Evolutionary conservation across 805 yeast species (phyloP).

Genomic region (Suhomyces tanzawaensis): DNA sequence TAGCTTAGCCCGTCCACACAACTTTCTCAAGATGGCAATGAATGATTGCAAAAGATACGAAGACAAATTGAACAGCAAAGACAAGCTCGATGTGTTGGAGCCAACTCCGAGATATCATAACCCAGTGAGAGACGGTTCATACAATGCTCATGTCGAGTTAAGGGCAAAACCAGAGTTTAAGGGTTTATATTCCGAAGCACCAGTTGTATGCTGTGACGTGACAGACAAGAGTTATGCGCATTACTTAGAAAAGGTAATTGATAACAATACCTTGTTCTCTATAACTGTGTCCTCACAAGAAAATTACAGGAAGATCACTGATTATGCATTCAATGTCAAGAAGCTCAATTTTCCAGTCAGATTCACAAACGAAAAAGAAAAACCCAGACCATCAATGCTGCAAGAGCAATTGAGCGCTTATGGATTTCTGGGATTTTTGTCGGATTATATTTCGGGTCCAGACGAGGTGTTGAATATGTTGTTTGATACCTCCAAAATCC

Average conservation of each 20-base stretch:
- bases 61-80: constrained; percentile 40
- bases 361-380: constrained; percentile 29
- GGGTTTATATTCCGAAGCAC: constrained; percentile 64
- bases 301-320: constrained; percentile 48
- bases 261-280: constrained; percentile 52
- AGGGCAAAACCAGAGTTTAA: constrained; percentile 39
- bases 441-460: constrained; percentile 76
- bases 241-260: constrained; percentile 57
- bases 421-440: constrained; percentile 81
- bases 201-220: constrained; percentile 61
- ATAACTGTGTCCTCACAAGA: constrained; percentile 56
- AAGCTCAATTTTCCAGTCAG: constrained; percentile 56
- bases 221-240: constrained; percentile 49
- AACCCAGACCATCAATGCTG: constrained; percentile 19
- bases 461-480: constrained; percentile 67
- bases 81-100: constrained; percentile 50
- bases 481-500: constrained; percentile 47
- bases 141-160: constrained; percentile 35
- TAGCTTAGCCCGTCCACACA: constrained; percentile 7
- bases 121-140: constrained; percentile 42
- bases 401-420: constrained; percentile 34
- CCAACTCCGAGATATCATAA: constrained; percentile 23
- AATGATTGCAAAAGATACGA: constrained; percentile 12
- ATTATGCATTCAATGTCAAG: constrained; percentile 26
- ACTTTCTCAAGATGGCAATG: constrained; percentile 11